These are phyloP conservation scores for Teunomyces atbi DNA, from an alignment of 805 yeast genomes.

Conservation along the genomic window DNA sequence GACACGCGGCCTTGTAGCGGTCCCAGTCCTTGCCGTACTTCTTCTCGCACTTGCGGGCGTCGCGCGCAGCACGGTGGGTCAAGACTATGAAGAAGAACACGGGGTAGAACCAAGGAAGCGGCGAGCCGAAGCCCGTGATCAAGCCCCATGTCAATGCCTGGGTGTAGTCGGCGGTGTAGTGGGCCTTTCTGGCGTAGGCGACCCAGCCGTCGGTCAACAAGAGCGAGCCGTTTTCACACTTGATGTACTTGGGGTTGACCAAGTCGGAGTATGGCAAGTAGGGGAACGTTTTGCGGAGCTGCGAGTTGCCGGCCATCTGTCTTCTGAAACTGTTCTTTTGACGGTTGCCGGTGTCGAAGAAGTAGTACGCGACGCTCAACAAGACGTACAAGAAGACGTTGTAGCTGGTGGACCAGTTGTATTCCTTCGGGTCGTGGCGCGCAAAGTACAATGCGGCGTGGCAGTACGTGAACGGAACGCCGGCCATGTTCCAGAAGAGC, in stretches of 20 bases:
- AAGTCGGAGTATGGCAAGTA: slow-evolving; percentile 82
- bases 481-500: slow-evolving; percentile 98
- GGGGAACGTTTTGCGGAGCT: slow-evolving; percentile 86
- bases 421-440: slow-evolving; percentile 81
- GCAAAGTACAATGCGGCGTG: slow-evolving; percentile 84
- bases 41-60: slow-evolving; percentile 73
- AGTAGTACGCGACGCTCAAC: slow-evolving; percentile 73
- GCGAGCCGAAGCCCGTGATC: slow-evolving; percentile 81
- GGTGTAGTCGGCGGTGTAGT: slow-evolving; percentile 90
- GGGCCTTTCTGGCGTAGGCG: slow-evolving; percentile 87
- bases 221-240: slow-evolving; percentile 79
- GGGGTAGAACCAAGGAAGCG: slow-evolving; percentile 97
- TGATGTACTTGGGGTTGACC: slow-evolving; percentile 79
- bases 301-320: slow-evolving; percentile 73
- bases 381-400: slow-evolving; percentile 54
- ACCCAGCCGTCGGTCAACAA: slow-evolving; percentile 94
- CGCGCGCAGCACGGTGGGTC: slow-evolving; percentile 86
- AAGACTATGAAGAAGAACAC: slow-evolving; percentile 83
- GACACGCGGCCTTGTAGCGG: slow-evolving; percentile 80
- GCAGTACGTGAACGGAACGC: slow-evolving; percentile 97
- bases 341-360: slow-evolving; percentile 92
- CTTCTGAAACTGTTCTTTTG: slow-evolving; percentile 94
- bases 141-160: slow-evolving; percentile 92
- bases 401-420: slow-evolving; percentile 66
- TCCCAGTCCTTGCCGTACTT: slow-evolving; percentile 97